These are phyloP conservation scores for Leonotis leonurus DNA, from an alignment of 257 asterid genomes.

Conservation along the genomic window DNA sequence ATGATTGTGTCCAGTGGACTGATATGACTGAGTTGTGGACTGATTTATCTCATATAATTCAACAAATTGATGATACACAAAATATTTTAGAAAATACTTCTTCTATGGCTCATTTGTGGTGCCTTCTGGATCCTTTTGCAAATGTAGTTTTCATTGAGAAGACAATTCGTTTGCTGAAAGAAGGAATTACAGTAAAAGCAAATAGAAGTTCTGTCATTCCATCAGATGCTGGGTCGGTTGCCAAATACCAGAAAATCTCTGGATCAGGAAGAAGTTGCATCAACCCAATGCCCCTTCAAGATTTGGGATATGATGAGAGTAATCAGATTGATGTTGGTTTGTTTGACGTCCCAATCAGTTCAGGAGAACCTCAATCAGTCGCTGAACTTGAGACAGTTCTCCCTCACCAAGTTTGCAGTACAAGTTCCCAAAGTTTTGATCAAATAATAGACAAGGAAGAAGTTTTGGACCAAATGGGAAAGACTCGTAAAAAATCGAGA, in stretches of 20 bases:
- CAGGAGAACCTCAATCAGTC: slow-evolving; percentile 32
- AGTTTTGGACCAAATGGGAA: slow-evolving; percentile 27
- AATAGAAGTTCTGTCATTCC: slow-evolving; percentile 49
- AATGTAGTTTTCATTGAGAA: slow-evolving; percentile 80
- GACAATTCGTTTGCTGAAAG: slow-evolving; percentile 67
- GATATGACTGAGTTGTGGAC: slow-evolving; percentile 60
- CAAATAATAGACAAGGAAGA: slow-evolving; percentile 35
- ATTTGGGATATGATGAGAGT: slow-evolving; percentile 39
- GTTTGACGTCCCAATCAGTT: slow-evolving; percentile 61
- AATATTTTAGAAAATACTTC: slow-evolving; percentile 43
- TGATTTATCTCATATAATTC: slow-evolving; percentile 52
- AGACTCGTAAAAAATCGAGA: slow-evolving; percentile 55
- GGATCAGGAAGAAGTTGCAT: slow-evolving; percentile 29
- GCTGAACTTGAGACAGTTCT: slow-evolving; percentile 33
- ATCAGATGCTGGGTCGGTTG: slow-evolving; percentile 37
- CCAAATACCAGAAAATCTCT: slow-evolving; percentile 42
- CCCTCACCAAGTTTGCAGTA: slow-evolving; percentile 39
- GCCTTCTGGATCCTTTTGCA: slow-evolving; percentile 91
- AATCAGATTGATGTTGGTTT: slow-evolving; percentile 32
- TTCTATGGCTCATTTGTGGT: slow-evolving; percentile 75
- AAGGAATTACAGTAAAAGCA: slow-evolving; percentile 63
- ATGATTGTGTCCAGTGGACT: slow-evolving; percentile 58
- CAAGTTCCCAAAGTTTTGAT: slow-evolving; percentile 37
- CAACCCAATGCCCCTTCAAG: slow-evolving; percentile 24
- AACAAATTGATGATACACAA: slow-evolving; percentile 57